Conservation (phyloP, 2,329 filamentous ascomycete species). For the Fusarium austroafricanum region DNA sequence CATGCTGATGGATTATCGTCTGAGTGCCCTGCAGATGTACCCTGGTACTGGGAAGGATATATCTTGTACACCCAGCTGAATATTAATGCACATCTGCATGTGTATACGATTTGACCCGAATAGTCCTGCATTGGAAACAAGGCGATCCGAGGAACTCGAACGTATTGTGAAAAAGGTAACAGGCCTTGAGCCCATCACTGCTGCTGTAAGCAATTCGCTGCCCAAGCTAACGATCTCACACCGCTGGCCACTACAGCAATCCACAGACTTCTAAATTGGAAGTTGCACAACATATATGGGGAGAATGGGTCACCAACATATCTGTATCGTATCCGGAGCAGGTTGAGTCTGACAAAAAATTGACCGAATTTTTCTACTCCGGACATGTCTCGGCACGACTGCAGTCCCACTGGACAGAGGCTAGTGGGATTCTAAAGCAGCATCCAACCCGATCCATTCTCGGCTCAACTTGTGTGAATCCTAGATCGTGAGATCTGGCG, state of each 20-base stretch:
- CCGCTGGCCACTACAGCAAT: slow-evolving; percentile 12
- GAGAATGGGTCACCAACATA: slow-evolving; percentile 18
- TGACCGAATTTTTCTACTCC: slow-evolving; percentile 8
- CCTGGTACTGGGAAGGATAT: slow-evolving; percentile 6
- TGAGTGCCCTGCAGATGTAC: slow-evolving; percentile 40
- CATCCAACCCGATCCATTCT: slow-evolving; percentile 24
- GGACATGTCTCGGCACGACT: slow-evolving; percentile 41
- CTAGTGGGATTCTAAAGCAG: slow-evolving; percentile 27
- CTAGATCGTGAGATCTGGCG: slow-evolving; percentile 42
- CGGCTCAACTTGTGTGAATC: slow-evolving; percentile 36
- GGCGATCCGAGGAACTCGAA: not conserved
- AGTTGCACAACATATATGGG: slow-evolving; percentile 24
- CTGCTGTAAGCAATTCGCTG: slow-evolving; percentile 6
- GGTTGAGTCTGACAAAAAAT: slow-evolving; percentile 7
- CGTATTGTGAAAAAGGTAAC: not conserved
- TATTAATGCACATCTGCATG: slow-evolving; percentile 1
- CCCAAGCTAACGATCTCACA: slow-evolving; percentile 6
- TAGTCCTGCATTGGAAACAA: not conserved
- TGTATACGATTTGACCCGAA: slow-evolving; percentile 24
- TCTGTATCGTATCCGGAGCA: slow-evolving; percentile 5
- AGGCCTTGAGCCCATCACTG: not conserved
- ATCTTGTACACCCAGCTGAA: slow-evolving; percentile 14
- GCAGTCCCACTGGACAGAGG: slow-evolving; percentile 8
- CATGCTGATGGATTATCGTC: slow-evolving; percentile 45
- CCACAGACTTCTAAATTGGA: slow-evolving; percentile 29